Evolutionary conservation across 768 basidiomycete species (phyloP).

Genomic region (Macrolepiota fuliginosa): DNA sequence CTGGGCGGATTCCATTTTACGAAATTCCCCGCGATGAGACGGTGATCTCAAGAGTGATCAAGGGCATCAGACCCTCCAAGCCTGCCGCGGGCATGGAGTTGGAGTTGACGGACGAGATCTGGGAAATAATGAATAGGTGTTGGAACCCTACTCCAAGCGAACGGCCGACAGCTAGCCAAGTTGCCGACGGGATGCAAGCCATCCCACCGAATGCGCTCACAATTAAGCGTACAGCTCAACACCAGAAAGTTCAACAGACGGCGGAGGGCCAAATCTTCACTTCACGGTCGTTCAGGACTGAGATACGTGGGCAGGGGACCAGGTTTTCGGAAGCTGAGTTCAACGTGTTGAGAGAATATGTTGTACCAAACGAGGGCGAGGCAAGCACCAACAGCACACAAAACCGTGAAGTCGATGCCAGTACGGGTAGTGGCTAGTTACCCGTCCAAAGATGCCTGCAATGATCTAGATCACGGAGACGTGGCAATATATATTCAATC

Average conservation of each 20-base stretch:
- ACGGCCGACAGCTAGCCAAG: background rate
- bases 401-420: too few species aligned
- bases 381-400: too few species aligned
- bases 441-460: too few species aligned
- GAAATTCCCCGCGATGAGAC: slow-evolving; percentile 16
- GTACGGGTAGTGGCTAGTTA: too few species aligned
- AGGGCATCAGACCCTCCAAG: slow-evolving; percentile 14
- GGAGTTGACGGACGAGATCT: background rate
- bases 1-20: slow-evolving; percentile 19
- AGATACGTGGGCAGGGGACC: background rate
- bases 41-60: slow-evolving; percentile 16
- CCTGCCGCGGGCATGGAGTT: background rate
- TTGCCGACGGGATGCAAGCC: background rate
- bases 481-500: too few species aligned
- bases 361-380: background rate
- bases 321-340: background rate
- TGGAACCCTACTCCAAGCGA: background rate
- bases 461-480: too few species aligned
- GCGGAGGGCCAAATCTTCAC: background rate
- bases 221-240: background rate
- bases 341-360: background rate
- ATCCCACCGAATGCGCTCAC: background rate
- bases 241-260: background rate
- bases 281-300: background rate
- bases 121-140: background rate